Base-by-base conservation (phyloP, 805 yeast genomes). In the Myxozyma nipponensis region DNA sequence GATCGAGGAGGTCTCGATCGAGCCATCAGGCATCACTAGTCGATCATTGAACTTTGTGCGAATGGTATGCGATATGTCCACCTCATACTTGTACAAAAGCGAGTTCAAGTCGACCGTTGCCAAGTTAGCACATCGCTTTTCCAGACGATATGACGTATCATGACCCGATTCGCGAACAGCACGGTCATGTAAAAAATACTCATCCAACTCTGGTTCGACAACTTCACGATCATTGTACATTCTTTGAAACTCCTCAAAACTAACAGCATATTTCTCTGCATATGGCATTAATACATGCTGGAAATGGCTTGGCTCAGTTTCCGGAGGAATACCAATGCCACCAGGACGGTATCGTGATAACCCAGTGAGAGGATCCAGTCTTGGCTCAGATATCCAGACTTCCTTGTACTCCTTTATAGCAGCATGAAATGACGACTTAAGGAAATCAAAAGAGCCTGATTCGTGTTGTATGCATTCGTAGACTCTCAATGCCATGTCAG, bases 81-180 rank as follows among this genome's bases (percentile, higher is more conserved):
- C 68, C 66, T 93, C 98, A 68, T 91, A 93, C 70, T 87, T 91
- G 76, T 86, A 90, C 19, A 91, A 72, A 59, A 93, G 70, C 3
- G 93, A 76, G 68, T 90, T 89, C 63, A 91, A 74, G 66, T 91
- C 98, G 43, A 91, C 83, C 0, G 98, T 91, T 1, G 95, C 96
- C 58, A 91, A 71, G 64, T 85, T 73, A 0, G 96, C 96, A 68
- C 96, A 88, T 39, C 80, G 77, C 35, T 95, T 95, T 68, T 90
- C 96, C 46, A 93, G 72, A 62, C 98, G 75, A 63, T 90, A 88
- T 1, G 91, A 76, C 0, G 98, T 93, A 65, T 91, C 98, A 66
- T 93, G 98, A 0, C 98, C 98, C 28, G 93, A 83, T 69, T 91
- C 98, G 64, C 98, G 78, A 9, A 91, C 95, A 0, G 95, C 97